Evolutionary conservation across 2,329 filamentous ascomycete species (phyloP), one percentile per base, ranked within the genome.

Genomic region (Alternaria triticina): DNA sequence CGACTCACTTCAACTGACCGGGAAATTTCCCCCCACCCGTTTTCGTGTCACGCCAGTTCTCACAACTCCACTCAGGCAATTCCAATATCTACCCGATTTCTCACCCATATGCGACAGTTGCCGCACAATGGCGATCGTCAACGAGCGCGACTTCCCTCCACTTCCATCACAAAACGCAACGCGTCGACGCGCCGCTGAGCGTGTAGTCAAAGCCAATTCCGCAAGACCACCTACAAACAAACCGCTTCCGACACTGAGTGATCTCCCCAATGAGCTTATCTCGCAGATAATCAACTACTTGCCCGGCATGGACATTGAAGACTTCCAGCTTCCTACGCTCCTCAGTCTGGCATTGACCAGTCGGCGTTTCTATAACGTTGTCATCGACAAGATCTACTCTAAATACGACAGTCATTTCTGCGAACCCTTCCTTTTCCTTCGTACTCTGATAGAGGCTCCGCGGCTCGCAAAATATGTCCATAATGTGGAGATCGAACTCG

Each of bases 221-320:
- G 20, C 20, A 15, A 12, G 30, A n/a, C 12, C 27, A n/a, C 46
- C 27, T 30, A 28, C 9, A 8, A 12, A 17, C 28, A 23, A 22
- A 3, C 11, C 22, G 13, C 30, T 12, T 17, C 56, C 64, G 23
- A 66, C 71, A 9, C 40, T 76, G 11, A 58, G 64, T 28, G 64
- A 73, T 49, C 66, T 78, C 10, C 74, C 75, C 1, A 70, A 74
- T 44, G 75, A 78, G 57, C 66, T 77, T 2, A 55, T 76, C n/a
- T 55, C 74, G 4, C 54, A 68, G 13, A 73, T 77, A n/a, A 49
- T 76, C 22, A 51, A 65, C 8, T 67, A 75, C 47, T 43, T 78
- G 4, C 67, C 70, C n/a, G 61, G 49, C 15, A 66, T 68, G 22
- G 64, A 72, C 22, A 20, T 66, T 9, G 27, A 65, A 9, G 20